Conservation (phyloP, 2,329 filamentous ascomycete species). For the Simplicillium sp. region DNA sequence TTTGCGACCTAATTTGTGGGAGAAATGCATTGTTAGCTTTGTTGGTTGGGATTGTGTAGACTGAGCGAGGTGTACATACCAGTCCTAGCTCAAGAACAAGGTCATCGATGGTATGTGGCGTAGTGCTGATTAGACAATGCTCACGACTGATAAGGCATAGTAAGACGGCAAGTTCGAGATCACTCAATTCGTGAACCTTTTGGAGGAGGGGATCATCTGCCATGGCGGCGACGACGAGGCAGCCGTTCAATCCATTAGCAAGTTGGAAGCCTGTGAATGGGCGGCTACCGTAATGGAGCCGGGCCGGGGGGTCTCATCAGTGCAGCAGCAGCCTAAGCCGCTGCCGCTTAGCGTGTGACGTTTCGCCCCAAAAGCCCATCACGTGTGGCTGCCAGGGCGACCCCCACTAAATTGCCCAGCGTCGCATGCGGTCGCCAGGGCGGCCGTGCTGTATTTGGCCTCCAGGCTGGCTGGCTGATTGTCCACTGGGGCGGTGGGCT, state of each 20-base stretch:
- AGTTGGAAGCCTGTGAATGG: too few relatives aligned
- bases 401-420: too few relatives aligned
- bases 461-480: slow-evolving; percentile 6
- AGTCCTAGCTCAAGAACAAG: slow-evolving; percentile 67
- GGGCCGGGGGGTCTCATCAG: too few relatives aligned
- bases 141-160: slow-evolving; percentile 73
- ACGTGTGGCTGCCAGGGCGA: too few relatives aligned
- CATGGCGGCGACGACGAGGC: slow-evolving; percentile 32
- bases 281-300: too few relatives aligned
- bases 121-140: slow-evolving; percentile 81
- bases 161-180: slow-evolving; percentile 79
- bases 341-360: too few relatives aligned
- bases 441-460: too few relatives aligned
- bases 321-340: too few relatives aligned
- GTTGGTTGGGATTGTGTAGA: background rate
- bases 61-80: slow-evolving; percentile 27
- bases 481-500: too few relatives aligned
- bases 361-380: too few relatives aligned
- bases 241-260: too few relatives aligned
- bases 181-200: slow-evolving; percentile 69
- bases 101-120: slow-evolving; percentile 49
- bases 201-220: slow-evolving; percentile 51
- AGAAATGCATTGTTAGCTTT: background rate
- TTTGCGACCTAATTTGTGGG: slow-evolving; percentile 45
- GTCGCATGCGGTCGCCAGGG: too few relatives aligned